A percentile compares a stretch with the other conserved stretches of the same genome.
Conservation (phyloP, 768 basidiomycete genomes). For the Boletellus sp. region DNA sequence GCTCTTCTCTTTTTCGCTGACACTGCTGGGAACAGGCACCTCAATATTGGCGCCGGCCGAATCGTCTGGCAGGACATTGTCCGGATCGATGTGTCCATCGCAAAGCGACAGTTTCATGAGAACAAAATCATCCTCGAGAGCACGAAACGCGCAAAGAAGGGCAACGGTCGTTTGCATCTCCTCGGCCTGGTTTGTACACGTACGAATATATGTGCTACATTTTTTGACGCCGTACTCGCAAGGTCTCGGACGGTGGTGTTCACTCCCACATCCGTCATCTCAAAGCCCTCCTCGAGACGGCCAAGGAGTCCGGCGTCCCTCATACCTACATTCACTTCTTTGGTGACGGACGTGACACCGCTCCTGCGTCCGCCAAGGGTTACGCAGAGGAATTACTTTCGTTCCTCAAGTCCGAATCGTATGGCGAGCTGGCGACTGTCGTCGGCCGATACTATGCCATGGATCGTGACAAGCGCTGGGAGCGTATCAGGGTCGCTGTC, state of each 20-base stretch:
- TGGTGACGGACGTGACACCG: conserved; percentile 93
- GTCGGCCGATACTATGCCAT: conserved; percentile 94
- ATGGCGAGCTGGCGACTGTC: conserved; percentile 81
- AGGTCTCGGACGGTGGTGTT: conserved; percentile 96
- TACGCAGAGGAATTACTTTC: conserved; percentile 76
- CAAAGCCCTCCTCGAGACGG: conserved; percentile 85
- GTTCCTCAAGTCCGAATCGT: conserved; percentile 72
- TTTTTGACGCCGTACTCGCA: conserved; percentile 3
- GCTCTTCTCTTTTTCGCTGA: background rate
- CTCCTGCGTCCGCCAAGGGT: conserved; percentile 74
- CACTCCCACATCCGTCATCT: conserved; percentile 93
- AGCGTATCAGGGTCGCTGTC: conserved; percentile 84
- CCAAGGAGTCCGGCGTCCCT: conserved; percentile 80
- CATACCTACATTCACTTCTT: conserved; percentile 92
- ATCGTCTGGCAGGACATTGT: conserved; percentile 99
- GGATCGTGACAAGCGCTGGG: conserved; percentile 98
- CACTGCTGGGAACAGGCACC: conserved; percentile 51
- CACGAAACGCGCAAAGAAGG: conserved; percentile 75
- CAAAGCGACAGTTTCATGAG: conserved; percentile 84
- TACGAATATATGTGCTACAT: background rate
- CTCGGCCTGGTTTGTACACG: conserved; percentile 68
- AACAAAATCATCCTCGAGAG: conserved; percentile 67
- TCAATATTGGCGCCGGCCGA: conserved; percentile 93
- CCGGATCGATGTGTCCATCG: conserved; percentile 87
- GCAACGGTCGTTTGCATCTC: conserved; percentile 83